Base-by-base conservation (phyloP, 2,329 filamentous ascomycete genomes). In the Talaromyces amestolkiae region DNA sequence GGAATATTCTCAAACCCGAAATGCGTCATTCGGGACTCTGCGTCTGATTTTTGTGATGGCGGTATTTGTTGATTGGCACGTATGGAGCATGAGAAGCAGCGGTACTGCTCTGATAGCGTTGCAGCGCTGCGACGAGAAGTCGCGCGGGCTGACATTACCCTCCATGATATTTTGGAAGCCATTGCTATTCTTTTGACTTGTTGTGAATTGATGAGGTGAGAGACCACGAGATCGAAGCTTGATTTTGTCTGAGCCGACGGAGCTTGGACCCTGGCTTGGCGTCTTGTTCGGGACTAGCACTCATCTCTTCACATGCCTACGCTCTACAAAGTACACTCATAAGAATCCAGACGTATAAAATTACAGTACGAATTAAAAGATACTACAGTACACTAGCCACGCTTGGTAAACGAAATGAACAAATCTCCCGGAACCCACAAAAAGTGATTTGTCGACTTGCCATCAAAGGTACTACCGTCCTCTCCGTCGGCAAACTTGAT, bases 1-100 rank as follows among this genome's bases (percentile, higher is more conserved):
- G 90, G 87, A 47, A 97, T 85, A 49, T 91, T 94, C 80, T 93
- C 86, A 77, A 92, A 97, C 61, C 93, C 93, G 78, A 97, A 97
- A 80, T 97, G 93, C 59, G 93, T 97, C 68, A 89, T 89, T 66
- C 84, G 84, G 56, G 86, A 82, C 70, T 82, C 70, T 61, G 79
- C 73, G 61, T 73, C 73, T 64, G 72, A 35, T 68, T 77, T 80
- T 73, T 68, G 74, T 70, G 70, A 70, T 17, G 53, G 39, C 54
- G 56, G 37, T 47, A 15, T n/a, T 66, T 74, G 75, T 66, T 81
- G 76, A 65, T 63, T 74, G 69, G 69, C 66, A 45, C 75, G 79
- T 58, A 75, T 69, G 24, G 82, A 78, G 72, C 81, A 85, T 37
- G 84, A 85, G 68, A 86, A 84, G 70, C 82, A 83, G 65, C 83